Conservation (phyloP, 140 eudicot genomes). For the Senecio squalidus region DNA sequence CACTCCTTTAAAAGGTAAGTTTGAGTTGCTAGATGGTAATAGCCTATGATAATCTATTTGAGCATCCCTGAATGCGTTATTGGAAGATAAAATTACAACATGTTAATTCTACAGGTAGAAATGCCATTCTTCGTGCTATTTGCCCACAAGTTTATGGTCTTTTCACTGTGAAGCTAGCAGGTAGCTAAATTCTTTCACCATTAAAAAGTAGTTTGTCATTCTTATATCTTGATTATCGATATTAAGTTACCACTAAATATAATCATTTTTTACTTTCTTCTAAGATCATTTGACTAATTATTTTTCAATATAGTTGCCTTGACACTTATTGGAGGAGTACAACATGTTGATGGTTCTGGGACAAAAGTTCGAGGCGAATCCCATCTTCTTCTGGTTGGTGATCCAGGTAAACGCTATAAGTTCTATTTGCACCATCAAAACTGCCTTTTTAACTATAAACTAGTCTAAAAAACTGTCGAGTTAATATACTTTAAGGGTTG, state of each 20-base stretch:
- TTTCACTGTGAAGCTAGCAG: slow-evolving; percentile 96
- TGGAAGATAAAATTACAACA: neutral
- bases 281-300: neutral
- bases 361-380: slow-evolving; percentile 98
- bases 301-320: slow-evolving; percentile 56
- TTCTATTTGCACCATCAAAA: neutral
- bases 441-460: neutral
- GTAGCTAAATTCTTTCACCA: slow-evolving; percentile 26
- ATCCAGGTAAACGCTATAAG: slow-evolving; percentile 23
- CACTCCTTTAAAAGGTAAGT: slow-evolving; percentile 76
- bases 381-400: slow-evolving; percentile 81
- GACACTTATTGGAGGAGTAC: slow-evolving; percentile 98
- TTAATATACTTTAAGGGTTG: neutral
- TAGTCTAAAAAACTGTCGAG: neutral
- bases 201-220: neutral
- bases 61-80: neutral
- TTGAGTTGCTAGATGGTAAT: neutral
- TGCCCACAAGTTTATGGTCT: slow-evolving; percentile 97
- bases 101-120: slow-evolving; percentile 50
- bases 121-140: slow-evolving; percentile 84
- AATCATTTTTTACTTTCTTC: neutral
- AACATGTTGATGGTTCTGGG: slow-evolving; percentile 97
- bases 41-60: neutral
- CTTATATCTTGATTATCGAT: neutral
- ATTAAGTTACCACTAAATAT: neutral